Evolutionary conservation across 352 stramenopile species (phyloP).

Genomic region (Globisporangium carolinianum): DNA sequence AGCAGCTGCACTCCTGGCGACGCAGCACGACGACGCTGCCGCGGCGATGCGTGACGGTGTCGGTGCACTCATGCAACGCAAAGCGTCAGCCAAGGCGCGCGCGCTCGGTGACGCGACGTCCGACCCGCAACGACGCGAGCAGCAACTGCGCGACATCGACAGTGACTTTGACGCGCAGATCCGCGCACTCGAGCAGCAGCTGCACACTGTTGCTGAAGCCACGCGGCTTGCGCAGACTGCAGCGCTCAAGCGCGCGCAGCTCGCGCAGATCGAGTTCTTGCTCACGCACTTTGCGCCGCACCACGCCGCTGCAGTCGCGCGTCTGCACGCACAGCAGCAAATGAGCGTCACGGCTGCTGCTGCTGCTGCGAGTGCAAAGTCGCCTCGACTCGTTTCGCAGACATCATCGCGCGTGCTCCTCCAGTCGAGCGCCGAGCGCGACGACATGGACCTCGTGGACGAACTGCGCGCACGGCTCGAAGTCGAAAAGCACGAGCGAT

Average conservation of each 20-base stretch:
- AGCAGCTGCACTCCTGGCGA: constrained; percentile 24
- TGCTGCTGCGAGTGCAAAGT: constrained; percentile 5
- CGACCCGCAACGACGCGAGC: constrained; percentile 8
- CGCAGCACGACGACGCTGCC: constrained; percentile 18
- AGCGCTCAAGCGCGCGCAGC: constrained; percentile 32
- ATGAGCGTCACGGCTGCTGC: background rate
- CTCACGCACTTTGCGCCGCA: constrained; percentile 32
- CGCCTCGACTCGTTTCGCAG: no score
- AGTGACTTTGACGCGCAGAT: constrained; percentile 32
- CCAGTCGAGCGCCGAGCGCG: constrained; percentile 8
- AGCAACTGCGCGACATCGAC: constrained; percentile 30
- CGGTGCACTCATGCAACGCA: constrained; percentile 36
- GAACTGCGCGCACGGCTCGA: constrained; percentile 42
- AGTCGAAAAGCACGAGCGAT: constrained; percentile 42
- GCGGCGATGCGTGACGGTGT: constrained; percentile 23
- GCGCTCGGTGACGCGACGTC: constrained; percentile 14
- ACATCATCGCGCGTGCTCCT: background rate
- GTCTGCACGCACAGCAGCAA: background rate
- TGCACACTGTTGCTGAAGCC: constrained; percentile 21
- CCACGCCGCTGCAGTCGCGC: constrained; percentile 15
- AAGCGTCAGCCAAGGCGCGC: constrained; percentile 36
- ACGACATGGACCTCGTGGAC: constrained; percentile 29
- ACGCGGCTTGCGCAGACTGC: constrained; percentile 19
- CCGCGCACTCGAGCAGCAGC: constrained; percentile 21
- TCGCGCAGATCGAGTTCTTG: constrained; percentile 38